Evolutionary conservation across 495 filamentous ascomycete genomes (phyloP).

Genomic region (Aspergillus panamensis): DNA sequence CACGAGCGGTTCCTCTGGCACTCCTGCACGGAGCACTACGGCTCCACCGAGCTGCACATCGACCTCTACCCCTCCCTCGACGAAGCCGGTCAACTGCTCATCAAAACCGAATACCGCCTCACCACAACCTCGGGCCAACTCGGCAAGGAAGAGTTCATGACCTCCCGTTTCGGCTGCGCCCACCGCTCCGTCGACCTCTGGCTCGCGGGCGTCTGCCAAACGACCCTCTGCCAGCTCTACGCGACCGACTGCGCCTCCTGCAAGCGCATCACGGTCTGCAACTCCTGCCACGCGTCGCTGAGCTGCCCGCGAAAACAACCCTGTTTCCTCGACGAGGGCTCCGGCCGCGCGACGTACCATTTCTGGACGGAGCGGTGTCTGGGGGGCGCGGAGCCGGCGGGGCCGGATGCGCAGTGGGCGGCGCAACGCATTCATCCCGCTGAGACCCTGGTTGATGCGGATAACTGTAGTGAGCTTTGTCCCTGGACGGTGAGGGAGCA

Average conservation of each 20-base stretch:
- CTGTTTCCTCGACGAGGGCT: constrained; percentile 23
- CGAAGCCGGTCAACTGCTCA: constrained; percentile 30
- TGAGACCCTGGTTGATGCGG: constrained; percentile 34
- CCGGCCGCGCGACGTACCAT: constrained; percentile 32
- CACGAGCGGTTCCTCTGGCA: constrained; percentile 44
- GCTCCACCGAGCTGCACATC: constrained; percentile 36
- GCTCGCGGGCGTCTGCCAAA: constrained; percentile 44
- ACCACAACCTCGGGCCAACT: constrained; percentile 38
- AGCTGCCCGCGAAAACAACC: constrained; percentile 41
- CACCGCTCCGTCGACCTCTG: constrained; percentile 47
- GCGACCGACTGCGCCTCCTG: constrained; percentile 40
- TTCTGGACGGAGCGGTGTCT: constrained; percentile 43
- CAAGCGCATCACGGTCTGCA: constrained; percentile 40
- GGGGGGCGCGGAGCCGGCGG: constrained; percentile 27
- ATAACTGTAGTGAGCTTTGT: constrained; percentile 44
- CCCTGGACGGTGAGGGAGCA: constrained; percentile 47
- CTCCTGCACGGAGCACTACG: constrained; percentile 43
- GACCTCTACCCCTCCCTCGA: constrained; percentile 41
- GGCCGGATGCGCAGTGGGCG: constrained; percentile 33
- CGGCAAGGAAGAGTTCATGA: constrained; percentile 43
- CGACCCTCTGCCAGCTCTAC: constrained; percentile 39
- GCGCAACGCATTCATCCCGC: constrained; percentile 43
- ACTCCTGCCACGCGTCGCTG: constrained; percentile 36
- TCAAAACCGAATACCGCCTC: constrained; percentile 44
- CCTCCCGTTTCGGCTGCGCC: constrained; percentile 45